Base-by-base conservation (phyloP, 108 stramenopile genomes). In the Fistulifera solaris region DNA sequence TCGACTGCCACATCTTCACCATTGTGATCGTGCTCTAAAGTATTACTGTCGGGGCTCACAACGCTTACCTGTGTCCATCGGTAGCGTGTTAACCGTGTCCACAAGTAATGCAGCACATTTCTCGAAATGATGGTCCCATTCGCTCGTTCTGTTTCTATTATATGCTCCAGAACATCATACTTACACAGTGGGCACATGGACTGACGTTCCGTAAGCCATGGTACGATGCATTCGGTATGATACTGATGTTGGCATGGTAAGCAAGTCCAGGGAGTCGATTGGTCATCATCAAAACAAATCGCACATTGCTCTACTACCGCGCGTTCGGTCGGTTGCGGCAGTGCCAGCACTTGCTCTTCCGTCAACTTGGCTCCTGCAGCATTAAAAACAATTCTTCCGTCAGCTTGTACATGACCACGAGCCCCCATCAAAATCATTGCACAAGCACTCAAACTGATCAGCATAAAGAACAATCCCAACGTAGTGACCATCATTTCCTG, bases 151-250 rank as follows among this genome's bases (percentile, higher is more conserved):
- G 3, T 35, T 35, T 35, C 6, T 35, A 55, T 18, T 12, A 72
- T 47, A 42, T 63, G 47, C n/a, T 62, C 45, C 40, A 73, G 26
- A 1, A 76, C 66, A 45, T 77, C 76, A 43, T 51, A 61, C 39
- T 91, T 91, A 59, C 90, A 92, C 15, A 92, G 71, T 10, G 90
- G 90, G 60, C 90, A 92, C 8, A 68, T 76, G 13, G 84, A 56
- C 56, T 80, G 77, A 24, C 84, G 70, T 62, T 85, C 77, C 15
- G 85, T 88, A 59, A 96, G 66, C 95, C 95, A 96, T 0, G 84
- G 88, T 23, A 93, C 71, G 23, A 96, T 77, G 62, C 95, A 96
- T 13, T 87, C 78, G 24, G 65, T 65, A 61, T 96, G 95, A 65
- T 88, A 96, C 38, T 66, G 45, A 64, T 96, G 95, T 3, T 66